Conservation (phyloP, 1,284 basidiomycete genomes). For the Ustilago trichophora region DNA sequence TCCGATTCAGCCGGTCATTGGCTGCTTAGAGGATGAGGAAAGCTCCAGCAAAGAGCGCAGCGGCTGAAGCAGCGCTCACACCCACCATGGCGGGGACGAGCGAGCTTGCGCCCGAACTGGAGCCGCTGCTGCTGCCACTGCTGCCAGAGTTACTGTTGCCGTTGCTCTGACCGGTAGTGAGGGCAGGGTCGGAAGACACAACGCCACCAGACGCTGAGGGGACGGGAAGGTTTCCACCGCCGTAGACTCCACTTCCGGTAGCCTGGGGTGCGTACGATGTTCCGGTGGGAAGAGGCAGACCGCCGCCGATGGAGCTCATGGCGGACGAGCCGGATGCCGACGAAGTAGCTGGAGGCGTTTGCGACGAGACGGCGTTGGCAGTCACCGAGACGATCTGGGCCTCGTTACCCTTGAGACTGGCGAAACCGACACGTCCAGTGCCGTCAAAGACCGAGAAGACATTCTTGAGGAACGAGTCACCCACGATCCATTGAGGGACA, state of each 20-base stretch:
- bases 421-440: conserved; percentile 54
- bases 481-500: conserved; percentile 78
- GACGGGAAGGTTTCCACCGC: conserved; percentile 44
- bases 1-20: neutral
- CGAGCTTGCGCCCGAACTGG: conserved; percentile 15
- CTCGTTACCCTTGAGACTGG: conserved; percentile 40
- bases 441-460: conserved; percentile 59
- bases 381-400: conserved; percentile 49
- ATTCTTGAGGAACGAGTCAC: conserved; percentile 87
- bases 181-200: conserved; percentile 10
- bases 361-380: conserved; percentile 31
- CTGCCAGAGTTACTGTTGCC: conserved; percentile 14
- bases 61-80: conserved; percentile 5
- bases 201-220: conserved; percentile 36
- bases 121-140: conserved; percentile 15
- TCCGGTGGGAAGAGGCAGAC: conserved; percentile 13
- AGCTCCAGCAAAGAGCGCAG: conserved; percentile 17
- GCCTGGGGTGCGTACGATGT: conserved; percentile 14
- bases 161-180: conserved; percentile 14
- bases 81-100: conserved; percentile 3
- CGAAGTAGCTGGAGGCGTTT: conserved; percentile 20
- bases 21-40: conserved; percentile 12
- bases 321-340: conserved; percentile 5
- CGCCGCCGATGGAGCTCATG: conserved; percentile 11
- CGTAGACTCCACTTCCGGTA: conserved; percentile 29